Evolutionary conservation across 371 early-diverging fungal species (phyloP).

Genomic region (Mucor saturninus): DNA sequence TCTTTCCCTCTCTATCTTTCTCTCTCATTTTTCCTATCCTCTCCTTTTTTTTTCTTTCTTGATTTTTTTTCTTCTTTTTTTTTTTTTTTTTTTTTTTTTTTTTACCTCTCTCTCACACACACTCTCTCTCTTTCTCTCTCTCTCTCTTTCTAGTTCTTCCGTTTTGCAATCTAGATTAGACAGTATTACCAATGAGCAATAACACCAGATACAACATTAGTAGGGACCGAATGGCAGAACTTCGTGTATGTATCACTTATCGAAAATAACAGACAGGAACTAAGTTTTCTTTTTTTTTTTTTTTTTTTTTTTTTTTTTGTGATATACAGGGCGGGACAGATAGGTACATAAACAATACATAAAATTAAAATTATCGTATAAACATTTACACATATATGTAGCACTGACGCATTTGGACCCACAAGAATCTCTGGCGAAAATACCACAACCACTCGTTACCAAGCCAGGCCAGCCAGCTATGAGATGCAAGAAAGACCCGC

Average conservation of each 20-base stretch:
- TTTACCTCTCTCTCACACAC: constrained; percentile 6
- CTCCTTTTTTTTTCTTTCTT: neutral
- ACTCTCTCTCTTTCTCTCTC: neutral
- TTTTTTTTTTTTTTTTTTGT: neutral
- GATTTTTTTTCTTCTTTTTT: neutral
- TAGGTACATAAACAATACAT: constrained; percentile 16
- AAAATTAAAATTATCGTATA: neutral
- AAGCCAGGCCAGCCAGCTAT: constrained; percentile 12
- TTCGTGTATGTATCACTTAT: constrained; percentile 13
- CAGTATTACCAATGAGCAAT: constrained; percentile 1
- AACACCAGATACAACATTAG: constrained; percentile 27
- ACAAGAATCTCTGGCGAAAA: constrained; percentile 24
- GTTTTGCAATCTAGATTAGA: neutral
- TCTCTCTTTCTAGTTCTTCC: neutral
- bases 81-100: neutral
- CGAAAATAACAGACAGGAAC: neutral
- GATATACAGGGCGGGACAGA: constrained; percentile 21
- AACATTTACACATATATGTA: constrained; percentile 4
- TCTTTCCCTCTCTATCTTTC: neutral
- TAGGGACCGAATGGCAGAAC: constrained; percentile 30
- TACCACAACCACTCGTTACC: neutral
- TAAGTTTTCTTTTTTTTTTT: neutral
- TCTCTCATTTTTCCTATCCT: constrained; percentile 3
- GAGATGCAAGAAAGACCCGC: constrained; percentile 23
- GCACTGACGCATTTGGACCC: constrained; percentile 44